Percentiles rank a stretch among this genome's conserved stretches.
These are phyloP conservation scores for Rhizopogon vinicolor DNA, from an alignment of 768 basidiomycete species.

Conservation along the genomic window DNA sequence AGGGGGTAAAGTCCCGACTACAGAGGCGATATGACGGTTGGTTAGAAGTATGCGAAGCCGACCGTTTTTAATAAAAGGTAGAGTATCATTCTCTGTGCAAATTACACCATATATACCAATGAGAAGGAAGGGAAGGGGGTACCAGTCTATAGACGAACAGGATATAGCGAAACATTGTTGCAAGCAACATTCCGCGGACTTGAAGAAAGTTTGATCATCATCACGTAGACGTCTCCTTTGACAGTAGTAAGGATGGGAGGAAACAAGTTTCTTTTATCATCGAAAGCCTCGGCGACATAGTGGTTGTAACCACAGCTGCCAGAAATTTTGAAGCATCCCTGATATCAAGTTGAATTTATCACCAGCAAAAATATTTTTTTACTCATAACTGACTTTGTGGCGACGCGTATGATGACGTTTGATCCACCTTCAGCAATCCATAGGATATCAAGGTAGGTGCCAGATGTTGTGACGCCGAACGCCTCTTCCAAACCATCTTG, in stretches of 20 bases:
- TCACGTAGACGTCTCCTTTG: neutral
- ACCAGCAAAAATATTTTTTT: neutral
- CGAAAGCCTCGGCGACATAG: conserved; percentile 18
- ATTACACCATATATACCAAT: neutral
- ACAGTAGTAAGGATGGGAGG: conserved; percentile 25
- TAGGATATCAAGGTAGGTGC: conserved; percentile 54
- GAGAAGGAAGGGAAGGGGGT: neutral
- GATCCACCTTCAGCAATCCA: conserved; percentile 32
- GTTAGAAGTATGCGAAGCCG: neutral
- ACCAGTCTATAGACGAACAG: neutral
- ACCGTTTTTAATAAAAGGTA: neutral
- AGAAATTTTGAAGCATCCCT: conserved; percentile 21
- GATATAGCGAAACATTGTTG: neutral
- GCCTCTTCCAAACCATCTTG: conserved; percentile 50
- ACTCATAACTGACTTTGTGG: conserved; percentile 14
- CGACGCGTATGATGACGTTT: conserved; percentile 14
- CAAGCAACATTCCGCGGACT: neutral
- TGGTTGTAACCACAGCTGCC: conserved; percentile 19
- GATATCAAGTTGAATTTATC: neutral
- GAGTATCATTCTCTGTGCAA: neutral
- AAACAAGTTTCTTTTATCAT: conserved; percentile 23
- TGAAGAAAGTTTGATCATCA: neutral
- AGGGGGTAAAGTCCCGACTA: neutral
- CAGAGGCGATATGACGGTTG: neutral
- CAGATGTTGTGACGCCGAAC: conserved; percentile 50